Percentiles rank a stretch among this genome's conserved stretches.
Conservation (phyloP, 805 yeast genomes). For the Pichia scutulata region DNA sequence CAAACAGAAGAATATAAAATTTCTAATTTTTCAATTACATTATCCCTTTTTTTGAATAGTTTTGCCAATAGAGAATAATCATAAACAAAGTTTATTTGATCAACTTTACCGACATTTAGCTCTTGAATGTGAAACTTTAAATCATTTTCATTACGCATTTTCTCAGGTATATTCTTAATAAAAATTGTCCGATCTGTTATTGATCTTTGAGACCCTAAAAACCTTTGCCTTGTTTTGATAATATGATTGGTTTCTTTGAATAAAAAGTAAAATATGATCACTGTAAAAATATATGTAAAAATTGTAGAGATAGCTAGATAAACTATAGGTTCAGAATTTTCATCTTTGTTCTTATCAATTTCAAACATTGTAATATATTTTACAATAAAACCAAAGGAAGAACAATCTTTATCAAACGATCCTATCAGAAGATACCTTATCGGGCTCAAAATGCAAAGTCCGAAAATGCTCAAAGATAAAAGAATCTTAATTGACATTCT, state of each 20-base stretch:
- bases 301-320: conserved; percentile 47
- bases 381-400: background rate
- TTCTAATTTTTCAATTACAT: conserved; percentile 32
- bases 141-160: conserved; percentile 35
- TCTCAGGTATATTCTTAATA: conserved; percentile 46
- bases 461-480: conserved; percentile 36
- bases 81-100: conserved; percentile 40
- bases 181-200: conserved; percentile 53
- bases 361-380: background rate
- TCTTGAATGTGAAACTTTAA: conserved; percentile 45
- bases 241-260: conserved; percentile 41
- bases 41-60: conserved; percentile 30
- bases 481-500: conserved; percentile 45
- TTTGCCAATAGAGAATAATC: conserved; percentile 32
- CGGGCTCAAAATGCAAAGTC: conserved; percentile 44
- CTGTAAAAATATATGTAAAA: conserved; percentile 49
- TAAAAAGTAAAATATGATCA: conserved; percentile 37
- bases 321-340: conserved; percentile 21
- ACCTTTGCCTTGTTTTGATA: conserved; percentile 46
- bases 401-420: conserved; percentile 30
- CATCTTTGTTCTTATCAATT: conserved; percentile 5
- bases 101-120: conserved; percentile 49
- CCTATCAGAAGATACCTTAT: conserved; percentile 47
- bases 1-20: conserved; percentile 33
- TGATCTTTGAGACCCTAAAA: conserved; percentile 51